Conservation (phyloP, 1,284 basidiomycete genomes). For the Clitocybe nebularis region DNA sequence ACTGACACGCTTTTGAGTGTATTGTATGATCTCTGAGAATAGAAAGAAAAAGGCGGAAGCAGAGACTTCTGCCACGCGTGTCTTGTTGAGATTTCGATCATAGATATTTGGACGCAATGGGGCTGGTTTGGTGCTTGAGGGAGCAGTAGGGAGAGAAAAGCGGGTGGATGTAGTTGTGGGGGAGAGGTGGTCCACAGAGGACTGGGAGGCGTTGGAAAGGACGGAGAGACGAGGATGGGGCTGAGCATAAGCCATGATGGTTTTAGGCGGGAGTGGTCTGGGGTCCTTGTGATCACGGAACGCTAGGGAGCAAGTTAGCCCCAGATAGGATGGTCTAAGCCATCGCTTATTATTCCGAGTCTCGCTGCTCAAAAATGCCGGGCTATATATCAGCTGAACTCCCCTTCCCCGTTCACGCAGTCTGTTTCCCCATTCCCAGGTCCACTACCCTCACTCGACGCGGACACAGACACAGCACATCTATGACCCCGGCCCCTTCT, state of each 20-base stretch:
- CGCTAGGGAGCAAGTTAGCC: not conserved
- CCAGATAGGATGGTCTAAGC: constrained; percentile 3
- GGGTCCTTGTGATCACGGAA: constrained; percentile 15
- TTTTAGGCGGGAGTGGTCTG: constrained; percentile 11
- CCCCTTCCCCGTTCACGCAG: not conserved
- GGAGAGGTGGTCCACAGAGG: constrained; percentile 60
- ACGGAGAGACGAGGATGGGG: constrained; percentile 67
- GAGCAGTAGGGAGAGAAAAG: constrained; percentile 62
- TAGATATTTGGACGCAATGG: constrained; percentile 67
- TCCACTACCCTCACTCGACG: constrained; percentile 10
- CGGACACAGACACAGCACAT: constrained; percentile 5
- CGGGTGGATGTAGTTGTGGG: constrained; percentile 58
- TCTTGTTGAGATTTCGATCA: constrained; percentile 83
- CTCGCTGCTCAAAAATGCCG: constrained; percentile 3
- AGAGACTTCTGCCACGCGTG: constrained; percentile 77
- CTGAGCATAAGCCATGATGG: constrained; percentile 50
- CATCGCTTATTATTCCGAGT: not conserved
- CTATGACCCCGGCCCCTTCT: constrained; percentile 33
- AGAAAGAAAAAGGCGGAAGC: constrained; percentile 82
- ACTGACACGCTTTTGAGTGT: constrained; percentile 91
- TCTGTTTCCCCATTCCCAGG: constrained; percentile 10
- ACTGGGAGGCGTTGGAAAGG: constrained; percentile 60
- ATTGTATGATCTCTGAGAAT: constrained; percentile 89
- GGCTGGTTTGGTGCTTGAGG: constrained; percentile 41
- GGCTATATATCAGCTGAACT: constrained; percentile 3